Evolutionary conservation across 179 eudicot genomes (phyloP), one percentile per base, ranked within the genome.

Genomic region (Vitellaria paradoxa): DNA sequence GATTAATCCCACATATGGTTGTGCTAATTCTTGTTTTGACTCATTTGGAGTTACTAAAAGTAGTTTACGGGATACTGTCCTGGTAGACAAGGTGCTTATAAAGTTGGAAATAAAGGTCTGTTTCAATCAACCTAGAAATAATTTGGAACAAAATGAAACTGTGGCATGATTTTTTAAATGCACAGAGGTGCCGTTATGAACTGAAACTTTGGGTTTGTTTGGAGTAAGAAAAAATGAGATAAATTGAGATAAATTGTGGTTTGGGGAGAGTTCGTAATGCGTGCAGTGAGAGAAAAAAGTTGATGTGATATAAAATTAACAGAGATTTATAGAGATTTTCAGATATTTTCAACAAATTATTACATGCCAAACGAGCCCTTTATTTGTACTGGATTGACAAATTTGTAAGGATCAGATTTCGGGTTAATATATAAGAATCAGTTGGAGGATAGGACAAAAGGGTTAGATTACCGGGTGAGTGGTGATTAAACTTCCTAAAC

Each of bases 391-490:
- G 23, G 47, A 55, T 53, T 53, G 46, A 26, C 3, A 4, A 7
- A 53, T 55, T 74, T 52, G 61, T 8, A 21, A 61, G 67, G 68
- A 61, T 53, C 59, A 46, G 57, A 45, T 60, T 74, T 73, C 26
- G 13, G 12, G 20, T 45, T 74, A 55, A 42, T 40, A 13, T 57
- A 10, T 13, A 11, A 57, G 76, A 59, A 73, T 59, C 65, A 37
- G 6, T 57, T 6, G 56, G 53, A 62, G 40, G 18, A 57, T 18
- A 53, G 75, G 74, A 45, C 30, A 56, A 37, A 24, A 37, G 46
- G 20, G 23, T 26, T 23, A 24, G 61, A 72, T 10, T 2, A 37
- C 6, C 9, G 20, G 1, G 64, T 24, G 45, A 55, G 63, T 49
- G 24, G 75, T 37, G 9, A 42, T 57, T 49, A 6, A 13, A 9